Percentiles rank a stretch among this genome's conserved stretches.
phyloP scores from a whole-genome alignment of 2,329 filamentous ascomycete genomes.

The Tothia fuscella region DNA sequence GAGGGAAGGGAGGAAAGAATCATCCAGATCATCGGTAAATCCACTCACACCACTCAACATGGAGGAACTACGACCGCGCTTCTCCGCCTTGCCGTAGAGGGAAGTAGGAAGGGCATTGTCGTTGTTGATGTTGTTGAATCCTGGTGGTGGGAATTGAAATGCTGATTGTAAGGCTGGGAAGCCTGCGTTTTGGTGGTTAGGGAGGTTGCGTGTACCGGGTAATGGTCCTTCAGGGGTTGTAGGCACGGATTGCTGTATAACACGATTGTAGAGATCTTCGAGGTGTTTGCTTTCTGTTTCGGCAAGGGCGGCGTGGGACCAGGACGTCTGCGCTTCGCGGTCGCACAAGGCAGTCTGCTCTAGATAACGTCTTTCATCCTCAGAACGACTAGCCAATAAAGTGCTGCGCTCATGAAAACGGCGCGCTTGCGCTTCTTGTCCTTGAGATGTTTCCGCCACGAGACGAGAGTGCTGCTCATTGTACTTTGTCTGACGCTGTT shows the following conservation, averaged over 20 bases:
- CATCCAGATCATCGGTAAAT: conserved; percentile 32
- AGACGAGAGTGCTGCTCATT: conserved; percentile 62
- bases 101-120: background rate
- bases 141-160: conserved; percentile 12
- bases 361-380: conserved; percentile 26
- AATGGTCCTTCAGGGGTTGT: conserved; percentile 49
- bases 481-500: conserved; percentile 54
- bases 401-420: conserved; percentile 29
- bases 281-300: conserved; percentile 25
- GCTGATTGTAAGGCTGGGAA: conserved; percentile 9
- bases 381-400: conserved; percentile 22
- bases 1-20: background rate
- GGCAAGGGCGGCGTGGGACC: conserved; percentile 24
- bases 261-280: conserved; percentile 23
- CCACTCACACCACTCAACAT: conserved; percentile 41
- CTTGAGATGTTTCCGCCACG: conserved; percentile 54
- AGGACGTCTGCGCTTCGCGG: conserved; percentile 26
- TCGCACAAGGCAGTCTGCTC: conserved; percentile 27
- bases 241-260: conserved; percentile 27
- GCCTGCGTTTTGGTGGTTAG: conserved; percentile 20
- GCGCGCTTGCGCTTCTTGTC: conserved; percentile 48
- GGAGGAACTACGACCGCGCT: conserved; percentile 37
- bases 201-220: conserved; percentile 34
- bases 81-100: conserved; percentile 1
- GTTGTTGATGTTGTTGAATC: background rate